These are phyloP conservation scores for Entophlyctis helioformis DNA, from an alignment of 192 early-diverging fungal species.

Conservation along the genomic window DNA sequence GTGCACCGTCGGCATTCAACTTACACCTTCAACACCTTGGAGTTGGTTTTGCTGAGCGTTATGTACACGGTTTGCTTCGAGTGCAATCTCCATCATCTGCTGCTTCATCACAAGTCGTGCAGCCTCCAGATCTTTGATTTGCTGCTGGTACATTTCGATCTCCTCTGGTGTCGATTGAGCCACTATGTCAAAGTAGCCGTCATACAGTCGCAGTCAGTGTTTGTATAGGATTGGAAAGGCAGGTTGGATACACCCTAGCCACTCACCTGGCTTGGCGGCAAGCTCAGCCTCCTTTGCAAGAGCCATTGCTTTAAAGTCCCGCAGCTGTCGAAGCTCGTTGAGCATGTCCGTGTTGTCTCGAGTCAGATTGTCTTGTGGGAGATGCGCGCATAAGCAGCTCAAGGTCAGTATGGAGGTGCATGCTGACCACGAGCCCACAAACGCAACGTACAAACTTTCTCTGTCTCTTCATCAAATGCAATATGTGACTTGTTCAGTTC, in stretches of 20 bases:
- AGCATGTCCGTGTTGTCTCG: slow-evolving; percentile 4
- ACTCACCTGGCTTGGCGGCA: slow-evolving; percentile 6
- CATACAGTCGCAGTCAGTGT: too few species aligned
- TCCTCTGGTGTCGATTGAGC: too few species aligned
- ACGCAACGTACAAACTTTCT: slow-evolving; percentile 6
- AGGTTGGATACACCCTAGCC: background rate
- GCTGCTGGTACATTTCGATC: slow-evolving; percentile 7
- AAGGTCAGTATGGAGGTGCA: background rate
- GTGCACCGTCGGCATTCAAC: too few species aligned
- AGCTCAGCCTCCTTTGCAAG: slow-evolving; percentile 16
- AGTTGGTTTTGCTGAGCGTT: slow-evolving; percentile 51
- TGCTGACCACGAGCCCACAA: background rate
- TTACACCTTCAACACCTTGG: slow-evolving; percentile 43
- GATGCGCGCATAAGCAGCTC: background rate
- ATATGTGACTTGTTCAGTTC: slow-evolving; percentile 18
- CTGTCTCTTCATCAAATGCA: slow-evolving; percentile 21
- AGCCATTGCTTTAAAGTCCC: slow-evolving; percentile 10
- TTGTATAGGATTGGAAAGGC: background rate
- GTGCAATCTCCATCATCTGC: slow-evolving; percentile 35
- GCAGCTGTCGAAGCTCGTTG: slow-evolving; percentile 19
- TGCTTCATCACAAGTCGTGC: too few species aligned
- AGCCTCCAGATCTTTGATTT: slow-evolving; percentile 18
- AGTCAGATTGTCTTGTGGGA: slow-evolving; percentile 1
- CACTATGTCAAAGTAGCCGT: too few species aligned
- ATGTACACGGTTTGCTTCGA: slow-evolving; percentile 34